Evolutionary conservation across 2,329 filamentous ascomycete species (phyloP), one percentile per base, ranked within the genome.

Genomic region (Westerdykella ornata): DNA sequence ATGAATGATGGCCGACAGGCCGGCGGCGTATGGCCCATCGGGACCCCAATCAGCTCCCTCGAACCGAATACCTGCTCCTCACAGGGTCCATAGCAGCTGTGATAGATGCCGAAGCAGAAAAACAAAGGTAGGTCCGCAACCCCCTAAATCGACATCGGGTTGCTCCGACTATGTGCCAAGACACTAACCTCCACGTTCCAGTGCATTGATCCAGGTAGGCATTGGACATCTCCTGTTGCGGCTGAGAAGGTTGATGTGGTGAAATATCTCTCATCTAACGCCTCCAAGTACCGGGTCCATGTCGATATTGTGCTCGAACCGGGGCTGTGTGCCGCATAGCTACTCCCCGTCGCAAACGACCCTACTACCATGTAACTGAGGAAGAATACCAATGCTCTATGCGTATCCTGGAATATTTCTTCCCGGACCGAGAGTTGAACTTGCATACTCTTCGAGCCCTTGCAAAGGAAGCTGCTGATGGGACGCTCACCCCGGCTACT

Each of bases 351-450:
- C 47, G 60, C 26, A 66, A 65, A 40, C 52, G 63, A 8, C 63
- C 63, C 5, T 66, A 63, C 44, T 66, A 66, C 43, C 63, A 66
- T 56, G 63, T 66, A 17, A 65, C 63, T 17, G 63, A 66, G 41
- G 63, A 66, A 37, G 63, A 66, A 42, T 66, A 66, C 30, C 60
- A 63, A 39, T 62, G 62, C 34, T 59, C 61, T 2, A 60, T 64
- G 54, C 56, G 59, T 19, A 66, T 66, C 35, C 49, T 66, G 6
- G 59, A 63, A 37, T 53, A 62, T 39, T 61, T 65, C 45, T 65
- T 65, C 34, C 63, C 60, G 11, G 61, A 61, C 11, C 56, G 54
- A 36, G 60, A 66, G 35, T 48, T 66, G 14, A 66, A 64, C 39
- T 49, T 65, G 7, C 53, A 59, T 12, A 57, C 55, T 0, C 49